Evolutionary conservation across 2,329 filamentous ascomycete species (phyloP).

Genomic region (Pseudogymnoascus sp.): DNA sequence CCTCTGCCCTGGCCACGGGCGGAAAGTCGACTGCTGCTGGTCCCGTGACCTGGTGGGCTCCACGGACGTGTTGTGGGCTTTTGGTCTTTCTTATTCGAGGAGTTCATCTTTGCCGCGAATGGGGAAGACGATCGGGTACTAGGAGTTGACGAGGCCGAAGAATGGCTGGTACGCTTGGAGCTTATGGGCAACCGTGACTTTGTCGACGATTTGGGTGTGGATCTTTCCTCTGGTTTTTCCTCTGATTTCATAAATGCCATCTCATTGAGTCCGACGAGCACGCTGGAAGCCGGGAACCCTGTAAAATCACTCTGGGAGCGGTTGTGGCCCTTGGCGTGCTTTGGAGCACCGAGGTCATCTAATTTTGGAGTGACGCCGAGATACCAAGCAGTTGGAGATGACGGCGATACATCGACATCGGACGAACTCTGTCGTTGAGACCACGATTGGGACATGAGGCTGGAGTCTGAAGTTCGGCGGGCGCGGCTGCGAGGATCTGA

Average conservation of each 20-base stretch:
- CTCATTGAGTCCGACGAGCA: not conserved
- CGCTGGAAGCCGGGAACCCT: conserved; percentile 22
- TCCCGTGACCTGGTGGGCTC: conserved; percentile 22
- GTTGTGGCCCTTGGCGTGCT: conserved; percentile 36
- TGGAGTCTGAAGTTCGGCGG: conserved; percentile 66
- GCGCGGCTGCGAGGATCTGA: conserved; percentile 37
- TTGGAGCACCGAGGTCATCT: conserved; percentile 30
- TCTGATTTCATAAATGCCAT: not conserved
- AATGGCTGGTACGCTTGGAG: conserved; percentile 29
- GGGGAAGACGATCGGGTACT: conserved; percentile 53
- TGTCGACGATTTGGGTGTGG: not conserved
- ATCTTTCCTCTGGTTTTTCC: not conserved
- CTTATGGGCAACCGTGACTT: conserved; percentile 24
- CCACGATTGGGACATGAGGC: conserved; percentile 45
- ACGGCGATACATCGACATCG: conserved; percentile 49
- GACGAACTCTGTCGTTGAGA: conserved; percentile 48
- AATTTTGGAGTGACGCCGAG: conserved; percentile 37
- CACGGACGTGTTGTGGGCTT: conserved; percentile 23
- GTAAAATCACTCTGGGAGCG: conserved; percentile 57
- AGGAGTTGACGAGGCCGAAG: conserved; percentile 41
- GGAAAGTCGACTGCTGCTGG: conserved; percentile 28
- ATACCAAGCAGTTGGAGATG: conserved; percentile 64
- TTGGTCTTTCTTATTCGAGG: conserved; percentile 31
- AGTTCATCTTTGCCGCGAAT: conserved; percentile 37
- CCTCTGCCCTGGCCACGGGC: conserved; percentile 21